Base-by-base conservation (phyloP, 805 yeast genomes). In the Hagleromyces aurorensis region DNA sequence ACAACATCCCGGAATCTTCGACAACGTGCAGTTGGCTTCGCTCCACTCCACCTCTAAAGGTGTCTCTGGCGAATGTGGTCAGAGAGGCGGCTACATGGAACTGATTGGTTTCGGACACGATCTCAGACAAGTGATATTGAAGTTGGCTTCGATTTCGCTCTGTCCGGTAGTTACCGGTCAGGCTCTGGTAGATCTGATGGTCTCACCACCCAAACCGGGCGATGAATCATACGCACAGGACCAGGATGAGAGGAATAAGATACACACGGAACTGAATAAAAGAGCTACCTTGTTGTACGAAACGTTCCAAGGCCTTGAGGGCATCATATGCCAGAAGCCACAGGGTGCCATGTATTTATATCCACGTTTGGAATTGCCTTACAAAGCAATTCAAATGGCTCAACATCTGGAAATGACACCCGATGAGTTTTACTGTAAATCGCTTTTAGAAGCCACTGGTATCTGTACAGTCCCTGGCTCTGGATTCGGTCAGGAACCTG, bases 21-120 rank as follows among this genome's bases (percentile, higher is more conserved):
- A 70, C 27, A 65, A 74, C 37, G 89, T 91, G 21, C 94, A 85
- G 55, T 68, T 91, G 35, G 96, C 93, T 3, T 87, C 97, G 2
- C 64, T 91, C 44, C 97, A 91, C 59, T 86, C 97, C n/a, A 85
- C 94, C 23, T 89, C 97, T 8, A 91, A 91, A 61, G 99, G 99
- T 57, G 85, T 86, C 45, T 72, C 85, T 40, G 99, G 98, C 40
- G 99, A 91, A 62, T 91, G 99, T 69, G 99, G 99, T 37, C 98
- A 91, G 65, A 77, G 99, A 62, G 99, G 97, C 48, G 99, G 99
- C 5, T 91, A 87, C 65, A 82, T 91, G 91, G 99, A 91, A 60
- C 62, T 87, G 6, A 70, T 78, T 7, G 96, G 96, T 1, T 82
- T 91, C 59, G 63, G 69, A 9, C 66, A 65, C 3, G 86, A 79